Evolutionary conservation across 352 stramenopile species (phyloP), one percentile per base, ranked within the genome.

Genomic region (Globisporangium yorkense): DNA sequence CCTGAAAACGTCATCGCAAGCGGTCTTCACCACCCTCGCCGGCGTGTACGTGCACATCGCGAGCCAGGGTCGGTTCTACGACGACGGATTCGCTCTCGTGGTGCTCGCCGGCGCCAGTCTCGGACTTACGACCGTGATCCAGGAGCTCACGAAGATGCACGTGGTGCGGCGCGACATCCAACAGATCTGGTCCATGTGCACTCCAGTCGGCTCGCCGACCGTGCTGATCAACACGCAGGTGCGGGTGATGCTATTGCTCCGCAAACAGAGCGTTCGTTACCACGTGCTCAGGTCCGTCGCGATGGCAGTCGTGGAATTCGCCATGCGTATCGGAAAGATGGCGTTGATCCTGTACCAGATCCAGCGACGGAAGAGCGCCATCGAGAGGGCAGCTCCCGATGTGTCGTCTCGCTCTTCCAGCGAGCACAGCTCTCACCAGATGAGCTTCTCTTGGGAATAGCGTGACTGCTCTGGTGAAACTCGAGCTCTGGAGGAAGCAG

Each of bases 201-300:
- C 75, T 5, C 44, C 67, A 0, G 61, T 82, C 5, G 70, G 44
- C 1, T n/a, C 77, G 0, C 65, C 73, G 10, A 80, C 70, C 1
- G 70, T 79, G 18, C 43, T 82, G 31, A 74, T 82, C 40, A 68
- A 82, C 49, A 80, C 70, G 6, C 68, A 80, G 43, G 51, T 73
- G 10, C 66, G 66, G 44, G 66, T 82, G 2, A 53, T 75, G 15
- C n/a, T 60, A 33, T 29, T 75, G 31, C 39, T 75, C 12, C 66
- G 67, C 0, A 61, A 57, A 13, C 48, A 67, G 44, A 71, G 69
- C 44, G 57, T 52, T 12, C 40, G 50, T 2, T 57, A 71, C 16
- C 62, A 66, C 10, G 52, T 54, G 2, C 52, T 27, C 15, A 63
- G 65, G 9, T 66, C 62, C 0, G 52, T 79, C n/a, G 57, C 50